A percentile compares a stretch with the other conserved stretches of the same genome.
phyloP scores from a whole-genome alignment of 805 yeast genomes.

The Saccharomyces kudriavzevii region DNA sequence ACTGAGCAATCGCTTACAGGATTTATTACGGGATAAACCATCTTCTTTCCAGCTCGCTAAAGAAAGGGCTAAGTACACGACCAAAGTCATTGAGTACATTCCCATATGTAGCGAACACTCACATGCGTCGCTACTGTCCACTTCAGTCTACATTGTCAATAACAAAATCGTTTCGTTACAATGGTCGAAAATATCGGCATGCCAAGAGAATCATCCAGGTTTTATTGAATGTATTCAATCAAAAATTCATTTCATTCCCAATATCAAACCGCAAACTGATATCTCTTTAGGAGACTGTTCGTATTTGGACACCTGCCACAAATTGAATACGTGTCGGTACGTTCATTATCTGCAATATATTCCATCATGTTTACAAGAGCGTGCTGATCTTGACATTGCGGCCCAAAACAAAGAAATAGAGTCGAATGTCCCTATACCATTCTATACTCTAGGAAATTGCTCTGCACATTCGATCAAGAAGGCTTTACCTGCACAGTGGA shows the following conservation, averaged over 20 bases:
- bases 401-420: slow-evolving; percentile 14
- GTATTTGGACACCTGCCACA: slow-evolving; percentile 88
- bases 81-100: slow-evolving; percentile 13
- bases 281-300: slow-evolving; percentile 78
- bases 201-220: slow-evolving; percentile 17
- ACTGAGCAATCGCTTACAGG: slow-evolving; percentile 9
- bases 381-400: slow-evolving; percentile 15
- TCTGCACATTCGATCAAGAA: slow-evolving; percentile 30
- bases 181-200: slow-evolving; percentile 17
- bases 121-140: slow-evolving; percentile 18
- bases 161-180: slow-evolving; percentile 26
- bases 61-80: slow-evolving; percentile 20
- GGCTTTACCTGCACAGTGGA: slow-evolving; percentile 67
- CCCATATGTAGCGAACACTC: slow-evolving; percentile 18
- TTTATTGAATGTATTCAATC: slow-evolving; percentile 26
- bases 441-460: slow-evolving; percentile 31
- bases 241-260: slow-evolving; percentile 48
- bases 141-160: slow-evolving; percentile 16
- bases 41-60: slow-evolving; percentile 19
- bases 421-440: slow-evolving; percentile 21
- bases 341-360: slow-evolving; percentile 56
- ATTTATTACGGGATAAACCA: slow-evolving; percentile 14
- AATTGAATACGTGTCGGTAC: slow-evolving; percentile 69
- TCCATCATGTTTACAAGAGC: slow-evolving; percentile 28
- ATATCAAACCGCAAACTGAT: slow-evolving; percentile 59